Conservation (phyloP, 129 eudicot genomes). For the Solidago caesia region DNA sequence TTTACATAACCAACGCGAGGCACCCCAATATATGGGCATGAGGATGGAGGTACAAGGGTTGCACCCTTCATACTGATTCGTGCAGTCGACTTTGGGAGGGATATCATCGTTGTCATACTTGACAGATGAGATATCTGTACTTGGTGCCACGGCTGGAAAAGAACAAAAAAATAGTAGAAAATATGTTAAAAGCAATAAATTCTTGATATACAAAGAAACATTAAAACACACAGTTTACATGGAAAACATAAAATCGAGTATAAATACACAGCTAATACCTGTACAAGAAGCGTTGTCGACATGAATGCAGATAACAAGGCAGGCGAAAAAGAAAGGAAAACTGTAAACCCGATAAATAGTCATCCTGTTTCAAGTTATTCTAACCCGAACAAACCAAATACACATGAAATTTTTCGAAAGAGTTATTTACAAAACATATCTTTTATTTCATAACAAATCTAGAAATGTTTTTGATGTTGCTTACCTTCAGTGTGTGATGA, state of each 20-base stretch:
- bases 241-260: not conserved
- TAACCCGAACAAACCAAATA: not conserved
- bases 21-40: not conserved
- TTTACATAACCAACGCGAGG: not conserved
- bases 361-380: not conserved
- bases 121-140: not conserved
- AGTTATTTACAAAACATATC: too few relatives aligned
- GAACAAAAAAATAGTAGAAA: not conserved
- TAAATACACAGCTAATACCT: not conserved
- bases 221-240: too few relatives aligned
- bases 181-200: too few relatives aligned
- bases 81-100: slow-evolving; percentile 22
- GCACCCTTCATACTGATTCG: slow-evolving; percentile 9
- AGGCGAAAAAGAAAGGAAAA: not conserved
- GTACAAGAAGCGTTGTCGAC: not conserved
- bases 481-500: not conserved
- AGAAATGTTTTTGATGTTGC: not conserved
- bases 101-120: not conserved
- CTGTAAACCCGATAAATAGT: not conserved
- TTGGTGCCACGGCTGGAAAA: not conserved
- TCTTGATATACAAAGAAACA: too few relatives aligned
- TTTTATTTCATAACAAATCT: too few relatives aligned
- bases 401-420: too few relatives aligned
- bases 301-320: not conserved
- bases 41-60: slow-evolving; percentile 21